Percentiles rank a stretch among this genome's conserved stretches.
These are phyloP conservation scores for Pleurotus tuber-regium DNA, from an alignment of 768 basidiomycete genomes.

Conservation along the genomic window DNA sequence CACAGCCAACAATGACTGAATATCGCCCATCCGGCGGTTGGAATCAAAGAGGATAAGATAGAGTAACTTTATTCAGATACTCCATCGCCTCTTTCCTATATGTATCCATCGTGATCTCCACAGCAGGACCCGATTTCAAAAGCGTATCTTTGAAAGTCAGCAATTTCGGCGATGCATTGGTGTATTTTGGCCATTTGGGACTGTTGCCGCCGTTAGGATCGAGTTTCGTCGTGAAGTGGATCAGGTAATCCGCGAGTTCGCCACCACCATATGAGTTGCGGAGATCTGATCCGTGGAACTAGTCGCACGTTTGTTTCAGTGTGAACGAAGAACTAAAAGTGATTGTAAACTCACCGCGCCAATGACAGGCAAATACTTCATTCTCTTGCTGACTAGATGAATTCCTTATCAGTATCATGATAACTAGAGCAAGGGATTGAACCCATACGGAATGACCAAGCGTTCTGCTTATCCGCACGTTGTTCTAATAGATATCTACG, in stretches of 20 bases:
- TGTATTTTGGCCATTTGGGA: constrained; percentile 32
- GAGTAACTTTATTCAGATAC: constrained; percentile 16
- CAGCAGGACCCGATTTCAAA: not conserved
- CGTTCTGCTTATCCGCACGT: constrained; percentile 27
- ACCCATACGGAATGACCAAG: constrained; percentile 38
- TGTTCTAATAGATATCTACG: constrained; percentile 31
- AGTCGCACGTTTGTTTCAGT: constrained; percentile 22
- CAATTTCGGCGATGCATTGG: not conserved
- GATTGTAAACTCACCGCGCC: constrained; percentile 26
- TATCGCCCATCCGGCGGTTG: too few relatives aligned
- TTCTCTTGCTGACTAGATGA: constrained; percentile 29
- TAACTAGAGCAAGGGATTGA: not conserved
- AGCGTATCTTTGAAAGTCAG: constrained; percentile 5
- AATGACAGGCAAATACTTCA: constrained; percentile 26
- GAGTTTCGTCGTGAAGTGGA: constrained; percentile 31
- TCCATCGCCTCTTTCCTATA: constrained; percentile 27
- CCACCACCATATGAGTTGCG: constrained; percentile 22
- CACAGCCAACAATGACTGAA: too few relatives aligned
- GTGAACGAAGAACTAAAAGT: not conserved
- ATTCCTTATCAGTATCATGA: not conserved
- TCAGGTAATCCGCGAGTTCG: constrained; percentile 32
- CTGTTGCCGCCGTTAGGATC: constrained; percentile 30
- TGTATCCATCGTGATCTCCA: constrained; percentile 25
- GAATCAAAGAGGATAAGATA: too few relatives aligned
- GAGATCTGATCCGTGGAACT: constrained; percentile 34